Conservation (phyloP, 1,284 basidiomycete genomes). For the Rhodotorula sp. region DNA sequence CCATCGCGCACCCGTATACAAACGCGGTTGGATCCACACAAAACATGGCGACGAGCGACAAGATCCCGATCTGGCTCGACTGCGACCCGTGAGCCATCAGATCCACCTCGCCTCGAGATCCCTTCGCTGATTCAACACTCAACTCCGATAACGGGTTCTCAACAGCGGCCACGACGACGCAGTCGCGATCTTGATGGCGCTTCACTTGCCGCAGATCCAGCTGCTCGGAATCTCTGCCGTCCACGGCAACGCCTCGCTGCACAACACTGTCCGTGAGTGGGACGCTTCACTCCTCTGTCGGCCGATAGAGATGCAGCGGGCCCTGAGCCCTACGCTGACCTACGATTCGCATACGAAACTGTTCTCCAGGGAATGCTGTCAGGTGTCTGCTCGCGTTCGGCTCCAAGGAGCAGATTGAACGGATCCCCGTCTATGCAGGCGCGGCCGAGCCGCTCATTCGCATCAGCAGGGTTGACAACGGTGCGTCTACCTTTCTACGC, state of each 20-base stretch:
- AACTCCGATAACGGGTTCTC: not conserved
- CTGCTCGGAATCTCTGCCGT: constrained; percentile 78
- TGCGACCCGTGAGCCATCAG: constrained; percentile 21
- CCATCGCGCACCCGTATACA: not conserved
- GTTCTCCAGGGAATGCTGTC: constrained; percentile 39
- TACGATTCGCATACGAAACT: not conserved
- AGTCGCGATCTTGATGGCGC: constrained; percentile 69
- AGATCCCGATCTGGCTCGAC: constrained; percentile 33
- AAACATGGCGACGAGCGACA: not conserved
- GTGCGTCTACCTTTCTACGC: not conserved
- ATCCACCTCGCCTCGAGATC: not conserved
- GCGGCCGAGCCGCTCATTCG: constrained; percentile 64
- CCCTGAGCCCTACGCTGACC: not conserved
- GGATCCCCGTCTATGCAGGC: constrained; percentile 64
- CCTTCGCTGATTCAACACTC: not conserved
- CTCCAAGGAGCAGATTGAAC: constrained; percentile 52
- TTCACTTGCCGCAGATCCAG: constrained; percentile 61
- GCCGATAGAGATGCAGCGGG: too few relatives aligned
- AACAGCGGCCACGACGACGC: constrained; percentile 73
- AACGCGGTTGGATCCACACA: too few relatives aligned
- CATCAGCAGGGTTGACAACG: constrained; percentile 12
- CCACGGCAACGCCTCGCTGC: constrained; percentile 68
- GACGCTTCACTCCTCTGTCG: not conserved
- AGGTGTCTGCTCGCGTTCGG: constrained; percentile 41
- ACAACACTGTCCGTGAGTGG: constrained; percentile 56